A percentile compares a stretch with the other conserved stretches of the same genome.
Conservation (phyloP, 306 rosid species). For the Astragalus glycyphyllos region DNA sequence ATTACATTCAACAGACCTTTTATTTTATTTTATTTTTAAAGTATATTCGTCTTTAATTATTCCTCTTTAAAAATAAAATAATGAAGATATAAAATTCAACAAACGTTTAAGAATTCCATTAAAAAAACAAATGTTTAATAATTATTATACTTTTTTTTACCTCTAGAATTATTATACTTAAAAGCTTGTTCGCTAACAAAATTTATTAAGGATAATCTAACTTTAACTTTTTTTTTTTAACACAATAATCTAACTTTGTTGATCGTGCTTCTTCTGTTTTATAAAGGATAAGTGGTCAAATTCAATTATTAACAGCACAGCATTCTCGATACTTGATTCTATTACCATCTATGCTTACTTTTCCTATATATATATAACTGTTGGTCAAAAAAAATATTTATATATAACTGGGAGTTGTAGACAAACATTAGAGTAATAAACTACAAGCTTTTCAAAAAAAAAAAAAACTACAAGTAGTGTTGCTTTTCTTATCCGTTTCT, state of each 20-base stretch:
- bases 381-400: too few relatives aligned
- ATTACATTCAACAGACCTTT: too few relatives aligned
- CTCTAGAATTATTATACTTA: too few relatives aligned
- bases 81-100: background rate
- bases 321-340: background rate
- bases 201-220: slow-evolving; percentile 4
- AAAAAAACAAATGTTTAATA: background rate
- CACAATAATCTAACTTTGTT: slow-evolving; percentile 14
- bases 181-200: background rate
- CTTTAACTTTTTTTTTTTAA: too few relatives aligned
- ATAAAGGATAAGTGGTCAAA: slow-evolving; percentile 1
- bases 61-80: slow-evolving; percentile 1
- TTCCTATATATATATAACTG: too few relatives aligned
- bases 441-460: too few relatives aligned
- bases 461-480: background rate
- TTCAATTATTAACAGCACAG: background rate
- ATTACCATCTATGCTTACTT: too few relatives aligned
- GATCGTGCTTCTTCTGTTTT: background rate
- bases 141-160: background rate
- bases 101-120: background rate
- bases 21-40: background rate
- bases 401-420: background rate
- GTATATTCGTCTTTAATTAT: background rate
- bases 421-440: slow-evolving; percentile 11
- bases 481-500: background rate